These are phyloP conservation scores for Zalerion maritima DNA, from an alignment of 495 filamentous ascomycete genomes.

Conservation along the genomic window DNA sequence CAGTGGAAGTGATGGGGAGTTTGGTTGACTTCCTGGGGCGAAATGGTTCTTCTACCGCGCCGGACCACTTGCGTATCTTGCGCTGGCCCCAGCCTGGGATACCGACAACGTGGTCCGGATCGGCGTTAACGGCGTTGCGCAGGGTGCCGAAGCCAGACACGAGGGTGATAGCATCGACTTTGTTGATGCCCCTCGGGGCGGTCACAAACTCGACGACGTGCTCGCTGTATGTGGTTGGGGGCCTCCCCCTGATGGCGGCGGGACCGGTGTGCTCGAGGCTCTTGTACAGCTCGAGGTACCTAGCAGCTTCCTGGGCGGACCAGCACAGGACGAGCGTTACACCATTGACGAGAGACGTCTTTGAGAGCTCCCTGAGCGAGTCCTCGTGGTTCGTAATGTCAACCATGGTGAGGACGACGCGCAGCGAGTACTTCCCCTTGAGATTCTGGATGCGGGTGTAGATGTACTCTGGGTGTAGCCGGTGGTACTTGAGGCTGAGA, in stretches of 20 bases:
- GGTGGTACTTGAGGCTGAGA: constrained; percentile 91
- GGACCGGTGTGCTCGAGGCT: constrained; percentile 76
- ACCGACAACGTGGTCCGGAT: constrained; percentile 64
- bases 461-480: constrained; percentile 93
- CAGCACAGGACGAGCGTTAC: constrained; percentile 86
- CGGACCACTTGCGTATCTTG: constrained; percentile 77
- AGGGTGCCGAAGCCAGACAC: constrained; percentile 81
- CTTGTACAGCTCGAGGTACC: constrained; percentile 91
- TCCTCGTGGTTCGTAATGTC: constrained; percentile 84
- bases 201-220: constrained; percentile 90
- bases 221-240: constrained; percentile 69
- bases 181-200: constrained; percentile 77
- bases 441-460: constrained; percentile 77
- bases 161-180: constrained; percentile 77
- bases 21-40: constrained; percentile 54
- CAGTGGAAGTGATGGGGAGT: too few relatives aligned
- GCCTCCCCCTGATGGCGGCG: constrained; percentile 65
- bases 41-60: constrained; percentile 71
- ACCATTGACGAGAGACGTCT: constrained; percentile 74
- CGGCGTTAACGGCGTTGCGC: constrained; percentile 72
- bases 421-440: constrained; percentile 66
- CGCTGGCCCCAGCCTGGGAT: constrained; percentile 90
- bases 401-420: constrained; percentile 76
- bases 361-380: constrained; percentile 64
- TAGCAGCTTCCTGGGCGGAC: constrained; percentile 80